phyloP scores from a whole-genome alignment of 177 flowering plant species.

The Vitis hybrid region DNA sequence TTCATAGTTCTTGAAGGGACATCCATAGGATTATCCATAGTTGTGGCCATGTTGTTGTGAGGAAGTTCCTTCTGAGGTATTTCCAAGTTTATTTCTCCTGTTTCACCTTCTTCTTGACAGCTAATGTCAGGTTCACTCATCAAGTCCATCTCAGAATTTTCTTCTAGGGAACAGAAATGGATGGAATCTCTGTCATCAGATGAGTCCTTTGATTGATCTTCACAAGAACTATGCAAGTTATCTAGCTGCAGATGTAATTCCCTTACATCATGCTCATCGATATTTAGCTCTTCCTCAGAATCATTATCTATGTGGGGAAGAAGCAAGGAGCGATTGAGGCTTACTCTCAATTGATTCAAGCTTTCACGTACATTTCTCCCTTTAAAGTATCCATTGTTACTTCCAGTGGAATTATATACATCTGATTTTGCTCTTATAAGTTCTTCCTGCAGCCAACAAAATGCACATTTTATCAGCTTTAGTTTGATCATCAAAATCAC shows the following conservation, averaged over 20 bases:
- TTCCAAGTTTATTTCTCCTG: constrained; percentile 35
- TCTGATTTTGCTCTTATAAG: constrained; percentile 77
- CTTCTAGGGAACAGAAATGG: constrained; percentile 40
- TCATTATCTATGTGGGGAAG: constrained; percentile 56
- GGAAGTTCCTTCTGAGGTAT: constrained; percentile 13
- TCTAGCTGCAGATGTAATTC: constrained; percentile 54
- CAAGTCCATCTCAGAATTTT: constrained; percentile 52
- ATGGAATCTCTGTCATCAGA: constrained; percentile 34
- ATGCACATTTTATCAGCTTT: constrained; percentile 5
- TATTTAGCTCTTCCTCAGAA: constrained; percentile 42
- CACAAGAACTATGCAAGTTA: constrained; percentile 40
- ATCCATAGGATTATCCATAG: constrained; percentile 6
- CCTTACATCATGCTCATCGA: constrained; percentile 59
- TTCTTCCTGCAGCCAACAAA: constrained; percentile 70
- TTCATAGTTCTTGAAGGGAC: constrained; percentile 12
- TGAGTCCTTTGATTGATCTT: constrained; percentile 31
- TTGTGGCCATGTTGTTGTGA: constrained; percentile 11
- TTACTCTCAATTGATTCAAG: constrained; percentile 72
- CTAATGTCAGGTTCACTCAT: constrained; percentile 46
- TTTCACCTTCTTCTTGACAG: constrained; percentile 42
- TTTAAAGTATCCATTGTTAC: constrained; percentile 38
- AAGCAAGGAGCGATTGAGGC: constrained; percentile 78
- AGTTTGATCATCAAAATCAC: background rate
- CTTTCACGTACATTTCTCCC: constrained; percentile 65
- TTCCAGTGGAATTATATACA: constrained; percentile 26